A percentile compares a stretch with the other conserved stretches of the same genome.
phyloP scores from a whole-genome alignment of 2,329 filamentous ascomycete genomes.

The Fusarium sp. region DNA sequence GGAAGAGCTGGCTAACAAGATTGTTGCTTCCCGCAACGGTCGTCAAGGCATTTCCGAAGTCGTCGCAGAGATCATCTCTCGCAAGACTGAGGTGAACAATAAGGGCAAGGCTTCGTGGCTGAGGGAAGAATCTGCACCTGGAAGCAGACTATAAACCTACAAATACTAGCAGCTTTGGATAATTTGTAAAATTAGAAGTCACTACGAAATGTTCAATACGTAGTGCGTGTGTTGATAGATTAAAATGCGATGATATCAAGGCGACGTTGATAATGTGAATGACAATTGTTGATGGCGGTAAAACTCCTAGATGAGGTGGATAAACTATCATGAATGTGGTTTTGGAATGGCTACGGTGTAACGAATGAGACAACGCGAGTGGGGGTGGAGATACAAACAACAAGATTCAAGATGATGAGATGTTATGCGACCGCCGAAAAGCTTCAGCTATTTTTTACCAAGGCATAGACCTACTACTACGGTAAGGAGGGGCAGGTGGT shows the following conservation, averaged over 20 bases:
- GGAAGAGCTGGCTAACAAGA: slow-evolving; percentile 70
- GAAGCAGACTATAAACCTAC: slow-evolving; percentile 50
- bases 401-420: slow-evolving; percentile 29
- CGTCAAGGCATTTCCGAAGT: slow-evolving; percentile 78
- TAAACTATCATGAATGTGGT: slow-evolving; percentile 21
- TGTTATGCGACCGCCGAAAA: slow-evolving; percentile 27
- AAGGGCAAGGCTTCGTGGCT: slow-evolving; percentile 59
- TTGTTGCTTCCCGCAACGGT: slow-evolving; percentile 68
- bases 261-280: slow-evolving; percentile 14
- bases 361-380: slow-evolving; percentile 33
- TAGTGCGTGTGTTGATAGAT: slow-evolving; percentile 45
- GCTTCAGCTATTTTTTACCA: slow-evolving; percentile 38
- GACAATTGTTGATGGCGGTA: slow-evolving; percentile 11
- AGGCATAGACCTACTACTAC: slow-evolving; percentile 1
- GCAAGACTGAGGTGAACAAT: slow-evolving; percentile 66
- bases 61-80: slow-evolving; percentile 73
- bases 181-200: slow-evolving; percentile 47
- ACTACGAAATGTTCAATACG: slow-evolving; percentile 31
- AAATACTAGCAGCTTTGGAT: slow-evolving; percentile 17
- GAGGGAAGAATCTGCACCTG: slow-evolving; percentile 44
- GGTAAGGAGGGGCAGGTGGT: slow-evolving; percentile 21
- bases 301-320: slow-evolving; percentile 16
- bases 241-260: slow-evolving; percentile 35
- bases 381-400: slow-evolving; percentile 43
- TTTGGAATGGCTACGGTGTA: slow-evolving; percentile 10